phyloP scores from a whole-genome alignment of 257 asterid species.

The Solanum virginianum region DNA sequence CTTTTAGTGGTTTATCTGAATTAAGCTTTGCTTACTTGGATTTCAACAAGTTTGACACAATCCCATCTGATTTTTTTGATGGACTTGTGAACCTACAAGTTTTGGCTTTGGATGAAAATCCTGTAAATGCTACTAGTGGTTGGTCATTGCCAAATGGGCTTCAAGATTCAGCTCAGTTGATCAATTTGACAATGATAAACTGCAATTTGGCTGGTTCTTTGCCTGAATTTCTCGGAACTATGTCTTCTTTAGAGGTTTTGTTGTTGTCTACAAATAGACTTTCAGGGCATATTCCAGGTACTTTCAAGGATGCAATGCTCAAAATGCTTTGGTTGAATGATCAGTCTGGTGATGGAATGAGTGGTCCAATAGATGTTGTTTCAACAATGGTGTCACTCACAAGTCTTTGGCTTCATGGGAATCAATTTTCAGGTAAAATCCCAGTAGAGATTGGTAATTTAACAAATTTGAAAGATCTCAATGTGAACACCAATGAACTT shows the following conservation, averaged over 20 bases:
- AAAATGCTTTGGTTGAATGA: slow-evolving; percentile 51
- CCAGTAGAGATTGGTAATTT: slow-evolving; percentile 46
- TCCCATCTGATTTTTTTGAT: slow-evolving; percentile 68
- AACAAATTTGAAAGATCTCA: slow-evolving; percentile 37
- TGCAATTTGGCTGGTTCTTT: slow-evolving; percentile 60
- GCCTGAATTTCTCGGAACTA: slow-evolving; percentile 62
- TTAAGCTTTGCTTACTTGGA: slow-evolving; percentile 68
- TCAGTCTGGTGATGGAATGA: slow-evolving; percentile 55
- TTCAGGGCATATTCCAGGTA: slow-evolving; percentile 53
- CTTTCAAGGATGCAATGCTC: slow-evolving; percentile 42
- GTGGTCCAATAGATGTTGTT: slow-evolving; percentile 53
- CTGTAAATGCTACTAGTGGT: slow-evolving; percentile 59
- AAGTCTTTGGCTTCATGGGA: slow-evolving; percentile 84
- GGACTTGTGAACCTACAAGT: slow-evolving; percentile 74
- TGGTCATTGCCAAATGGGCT: slow-evolving; percentile 62
- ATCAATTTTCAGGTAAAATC: slow-evolving; percentile 68
- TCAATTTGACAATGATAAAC: slow-evolving; percentile 47
- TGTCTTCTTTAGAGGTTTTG: slow-evolving; percentile 67
- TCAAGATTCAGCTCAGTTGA: slow-evolving; percentile 51
- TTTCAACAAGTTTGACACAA: slow-evolving; percentile 51
- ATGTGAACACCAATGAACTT: slow-evolving; percentile 60
- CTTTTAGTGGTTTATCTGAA: slow-evolving; percentile 55
- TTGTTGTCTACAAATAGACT: slow-evolving; percentile 42
- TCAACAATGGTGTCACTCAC: slow-evolving; percentile 51
- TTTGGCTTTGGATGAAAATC: slow-evolving; percentile 59